Conservation (phyloP, 768 basidiomycete genomes). For the Xanthoconium purpureum region DNA sequence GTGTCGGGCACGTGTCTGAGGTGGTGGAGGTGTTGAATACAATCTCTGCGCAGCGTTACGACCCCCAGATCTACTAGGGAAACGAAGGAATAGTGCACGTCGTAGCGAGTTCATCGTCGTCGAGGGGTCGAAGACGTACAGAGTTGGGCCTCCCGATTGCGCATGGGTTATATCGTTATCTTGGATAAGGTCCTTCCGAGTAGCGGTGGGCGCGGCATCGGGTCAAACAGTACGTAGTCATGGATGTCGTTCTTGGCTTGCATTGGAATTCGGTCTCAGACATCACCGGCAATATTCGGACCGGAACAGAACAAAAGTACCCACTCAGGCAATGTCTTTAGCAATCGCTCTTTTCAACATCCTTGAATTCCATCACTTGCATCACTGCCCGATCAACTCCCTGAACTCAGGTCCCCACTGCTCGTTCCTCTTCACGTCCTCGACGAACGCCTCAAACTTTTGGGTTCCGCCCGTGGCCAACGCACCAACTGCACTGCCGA, state of each 20-base stretch:
- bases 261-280: not conserved
- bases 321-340: too few species aligned
- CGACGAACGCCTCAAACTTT: conserved; percentile 78
- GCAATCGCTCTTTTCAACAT: too few species aligned
- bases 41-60: not conserved
- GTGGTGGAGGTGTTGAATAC: conserved; percentile 2
- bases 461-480: conserved; percentile 25
- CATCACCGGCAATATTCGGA: not conserved
- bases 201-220: not conserved
- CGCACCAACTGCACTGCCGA: conserved; percentile 51
- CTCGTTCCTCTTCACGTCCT: conserved; percentile 61
- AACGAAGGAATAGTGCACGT: conserved; percentile 3
- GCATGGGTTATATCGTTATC: not conserved
- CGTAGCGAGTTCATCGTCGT: conserved; percentile 11
- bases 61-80: not conserved
- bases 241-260: too few species aligned
- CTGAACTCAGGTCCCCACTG: conserved; percentile 68
- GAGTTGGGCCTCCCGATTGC: not conserved
- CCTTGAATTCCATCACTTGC: conserved; percentile 5
- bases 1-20: conserved; percentile 1
- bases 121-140: not conserved
- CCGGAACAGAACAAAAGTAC: too few species aligned
- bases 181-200: conserved; percentile 14
- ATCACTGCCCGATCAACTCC: conserved; percentile 29
- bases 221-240: not conserved